A percentile compares a stretch with the other conserved stretches of the same genome.
phyloP scores from a whole-genome alignment of 306 rosid species.

The Gynostemma pentaphyllum region DNA sequence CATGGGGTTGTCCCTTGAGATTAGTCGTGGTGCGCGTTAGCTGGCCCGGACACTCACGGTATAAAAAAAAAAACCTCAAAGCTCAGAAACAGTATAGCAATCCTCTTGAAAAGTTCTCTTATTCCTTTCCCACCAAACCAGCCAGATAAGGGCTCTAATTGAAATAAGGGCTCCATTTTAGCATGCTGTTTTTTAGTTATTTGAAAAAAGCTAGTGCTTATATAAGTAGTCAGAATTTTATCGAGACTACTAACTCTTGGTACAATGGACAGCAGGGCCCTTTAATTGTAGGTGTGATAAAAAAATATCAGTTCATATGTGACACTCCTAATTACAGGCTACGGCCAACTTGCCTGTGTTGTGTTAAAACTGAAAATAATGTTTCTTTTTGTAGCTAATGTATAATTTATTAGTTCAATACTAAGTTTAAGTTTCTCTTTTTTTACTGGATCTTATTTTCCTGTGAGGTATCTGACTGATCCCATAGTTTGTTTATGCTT shows the following conservation, averaged over 20 bases:
- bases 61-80: no score
- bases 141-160: no score
- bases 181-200: neutral
- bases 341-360: neutral
- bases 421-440: neutral
- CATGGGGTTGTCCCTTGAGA: no score
- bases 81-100: no score
- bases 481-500: neutral
- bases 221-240: neutral
- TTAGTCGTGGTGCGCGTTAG: no score
- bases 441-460: neutral
- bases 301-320: neutral
- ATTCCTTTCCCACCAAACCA: no score
- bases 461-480: neutral
- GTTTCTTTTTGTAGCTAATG: neutral
- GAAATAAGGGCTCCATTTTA: no score
- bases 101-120: no score
- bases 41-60: no score
- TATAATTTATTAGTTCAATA: neutral
- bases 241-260: neutral
- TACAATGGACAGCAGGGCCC: neutral
- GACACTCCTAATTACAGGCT: neutral
- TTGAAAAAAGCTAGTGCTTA: neutral
- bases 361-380: neutral
- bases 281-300: neutral